These are phyloP conservation scores for Aspergillus ruber DNA, from an alignment of 2,329 filamentous ascomycete genomes.

Conservation along the genomic window DNA sequence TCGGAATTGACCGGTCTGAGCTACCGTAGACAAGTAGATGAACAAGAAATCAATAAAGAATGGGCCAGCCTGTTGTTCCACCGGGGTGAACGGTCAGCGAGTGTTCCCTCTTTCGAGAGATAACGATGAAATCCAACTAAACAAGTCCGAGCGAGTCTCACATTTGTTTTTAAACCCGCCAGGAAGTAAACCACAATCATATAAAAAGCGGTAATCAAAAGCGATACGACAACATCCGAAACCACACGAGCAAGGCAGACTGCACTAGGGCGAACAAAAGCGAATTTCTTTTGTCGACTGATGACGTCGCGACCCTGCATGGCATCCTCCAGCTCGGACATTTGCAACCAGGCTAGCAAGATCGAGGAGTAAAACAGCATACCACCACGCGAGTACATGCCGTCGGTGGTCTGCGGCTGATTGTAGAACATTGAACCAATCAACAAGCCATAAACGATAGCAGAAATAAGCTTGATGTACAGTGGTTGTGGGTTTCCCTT, in stretches of 20 bases:
- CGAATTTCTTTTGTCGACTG: constrained; percentile 58
- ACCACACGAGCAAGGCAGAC: constrained; percentile 53
- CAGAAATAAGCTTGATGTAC: constrained; percentile 67
- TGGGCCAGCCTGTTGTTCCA: constrained; percentile 41
- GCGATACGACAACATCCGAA: constrained; percentile 50
- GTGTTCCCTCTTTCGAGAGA: no score
- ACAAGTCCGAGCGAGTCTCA: constrained; percentile 6
- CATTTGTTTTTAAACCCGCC: constrained; percentile 31
- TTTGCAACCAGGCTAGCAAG: constrained; percentile 59
- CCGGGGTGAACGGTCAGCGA: neutral
- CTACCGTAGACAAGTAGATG: constrained; percentile 52
- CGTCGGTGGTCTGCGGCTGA: constrained; percentile 48
- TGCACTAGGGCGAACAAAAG: constrained; percentile 58
- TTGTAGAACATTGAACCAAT: constrained; percentile 70
- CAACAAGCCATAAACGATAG: constrained; percentile 62
- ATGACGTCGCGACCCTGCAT: constrained; percentile 62
- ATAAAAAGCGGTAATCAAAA: constrained; percentile 50
- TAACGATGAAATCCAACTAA: neutral
- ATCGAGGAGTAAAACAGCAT: constrained; percentile 57
- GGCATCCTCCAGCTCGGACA: constrained; percentile 70
- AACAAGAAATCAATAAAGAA: constrained; percentile 60
- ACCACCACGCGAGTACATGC: constrained; percentile 55
- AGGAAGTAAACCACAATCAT: constrained; percentile 58
- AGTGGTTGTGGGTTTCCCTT: constrained; percentile 64
- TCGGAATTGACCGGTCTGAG: constrained; percentile 55